Conservation (phyloP, 768 basidiomycete species). For the Rhizopogon vesiculosus region DNA sequence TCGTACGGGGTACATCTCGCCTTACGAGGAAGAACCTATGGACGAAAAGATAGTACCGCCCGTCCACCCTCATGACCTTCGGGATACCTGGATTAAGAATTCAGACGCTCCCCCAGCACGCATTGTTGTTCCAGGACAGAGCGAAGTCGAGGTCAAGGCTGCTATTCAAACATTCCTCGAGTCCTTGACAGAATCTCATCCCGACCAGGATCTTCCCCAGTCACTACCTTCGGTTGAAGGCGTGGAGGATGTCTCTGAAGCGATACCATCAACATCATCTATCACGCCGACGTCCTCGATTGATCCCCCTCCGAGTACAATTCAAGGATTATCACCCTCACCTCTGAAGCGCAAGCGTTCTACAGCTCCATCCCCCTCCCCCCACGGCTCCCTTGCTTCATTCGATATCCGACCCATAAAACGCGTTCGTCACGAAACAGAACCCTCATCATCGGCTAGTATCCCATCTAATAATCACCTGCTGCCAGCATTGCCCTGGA, state of each 20-base stretch:
- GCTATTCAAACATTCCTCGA: conserved; percentile 17
- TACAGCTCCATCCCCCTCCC: neutral
- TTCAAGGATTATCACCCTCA: neutral
- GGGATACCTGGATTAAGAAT: conserved; percentile 29
- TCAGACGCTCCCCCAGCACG: conserved; percentile 30
- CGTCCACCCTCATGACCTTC: conserved; percentile 27
- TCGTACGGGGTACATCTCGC: conserved; percentile 24
- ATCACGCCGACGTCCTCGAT: neutral
- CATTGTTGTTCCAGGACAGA: conserved; percentile 34
- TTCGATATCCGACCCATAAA: neutral
- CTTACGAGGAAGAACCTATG: conserved; percentile 24
- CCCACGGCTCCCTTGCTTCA: neutral
- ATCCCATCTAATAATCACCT: conserved; percentile 1
- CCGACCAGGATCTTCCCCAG: neutral
- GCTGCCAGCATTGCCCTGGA: neutral
- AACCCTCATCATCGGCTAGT: neutral
- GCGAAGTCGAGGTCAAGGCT: conserved; percentile 14
- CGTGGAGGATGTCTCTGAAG: neutral
- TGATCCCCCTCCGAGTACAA: neutral
- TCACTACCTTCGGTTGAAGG: neutral
- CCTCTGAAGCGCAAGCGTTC: conserved; percentile 1
- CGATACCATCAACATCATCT: neutral
- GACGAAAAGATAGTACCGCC: conserved; percentile 30
- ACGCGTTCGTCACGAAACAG: neutral
- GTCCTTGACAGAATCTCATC: conserved; percentile 10